Conservation (phyloP, 2,329 filamentous ascomycete genomes). For the Clarireedia monteithiana region DNA sequence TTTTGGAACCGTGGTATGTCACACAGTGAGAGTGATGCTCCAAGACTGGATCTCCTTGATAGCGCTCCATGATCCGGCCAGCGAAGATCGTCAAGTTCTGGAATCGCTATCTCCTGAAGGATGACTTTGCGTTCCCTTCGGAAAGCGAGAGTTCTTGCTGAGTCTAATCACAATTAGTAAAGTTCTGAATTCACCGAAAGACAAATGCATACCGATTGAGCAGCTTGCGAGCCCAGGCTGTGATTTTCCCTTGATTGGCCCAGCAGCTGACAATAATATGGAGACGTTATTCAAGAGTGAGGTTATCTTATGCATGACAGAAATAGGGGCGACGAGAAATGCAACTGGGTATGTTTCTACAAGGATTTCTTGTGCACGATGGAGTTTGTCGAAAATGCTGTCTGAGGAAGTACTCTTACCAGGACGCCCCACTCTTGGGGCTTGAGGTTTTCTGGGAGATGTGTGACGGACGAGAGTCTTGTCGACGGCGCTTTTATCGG, state of each 20-base stretch:
- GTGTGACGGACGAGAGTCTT: constrained; percentile 14
- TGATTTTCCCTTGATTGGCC: constrained; percentile 38
- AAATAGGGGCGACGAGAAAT: constrained; percentile 43
- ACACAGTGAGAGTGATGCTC: constrained; percentile 31
- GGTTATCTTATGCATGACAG: constrained; percentile 54
- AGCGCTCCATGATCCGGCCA: constrained; percentile 23
- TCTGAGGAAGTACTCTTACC: constrained; percentile 20
- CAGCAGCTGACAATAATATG: constrained; percentile 57
- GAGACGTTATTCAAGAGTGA: constrained; percentile 57
- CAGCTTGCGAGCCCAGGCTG: constrained; percentile 53
- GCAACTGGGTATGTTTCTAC: constrained; percentile 48
- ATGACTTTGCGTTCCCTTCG: constrained; percentile 54
- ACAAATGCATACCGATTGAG: constrained; percentile 36
- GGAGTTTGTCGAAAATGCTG: constrained; percentile 39
- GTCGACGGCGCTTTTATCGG: constrained; percentile 8
- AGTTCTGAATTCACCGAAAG: neutral
- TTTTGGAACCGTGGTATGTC: constrained; percentile 62
- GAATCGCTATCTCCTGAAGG: constrained; percentile 22
- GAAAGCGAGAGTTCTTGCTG: constrained; percentile 62
- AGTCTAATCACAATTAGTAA: constrained; percentile 37
- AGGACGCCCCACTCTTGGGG: constrained; percentile 6
- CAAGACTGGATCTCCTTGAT: constrained; percentile 39
- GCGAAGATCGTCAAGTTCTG: constrained; percentile 31
- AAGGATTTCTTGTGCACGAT: constrained; percentile 58
- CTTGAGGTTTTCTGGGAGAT: constrained; percentile 18